phyloP scores from a whole-genome alignment of 202 grass and related monocot species.

The Zoysia matrella region DNA sequence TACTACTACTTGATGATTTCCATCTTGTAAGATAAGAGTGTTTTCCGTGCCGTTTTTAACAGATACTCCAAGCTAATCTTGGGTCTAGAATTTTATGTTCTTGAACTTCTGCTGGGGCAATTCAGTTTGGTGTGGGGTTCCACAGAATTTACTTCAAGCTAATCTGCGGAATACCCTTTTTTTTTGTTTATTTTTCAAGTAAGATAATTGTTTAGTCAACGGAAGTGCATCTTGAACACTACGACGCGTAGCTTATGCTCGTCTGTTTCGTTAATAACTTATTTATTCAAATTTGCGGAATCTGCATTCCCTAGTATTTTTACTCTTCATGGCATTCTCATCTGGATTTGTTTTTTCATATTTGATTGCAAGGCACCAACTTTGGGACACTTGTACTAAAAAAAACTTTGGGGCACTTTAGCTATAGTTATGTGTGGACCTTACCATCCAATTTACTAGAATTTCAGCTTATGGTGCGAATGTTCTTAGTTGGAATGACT shows the following conservation, averaged over 20 bases:
- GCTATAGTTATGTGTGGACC: neutral
- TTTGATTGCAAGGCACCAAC: neutral
- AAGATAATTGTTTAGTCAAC: slow-evolving; percentile 34
- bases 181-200: slow-evolving; percentile 12
- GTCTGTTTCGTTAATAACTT: neutral
- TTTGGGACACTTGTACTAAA: neutral
- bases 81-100: neutral
- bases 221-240: slow-evolving; percentile 13
- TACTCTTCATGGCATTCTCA: neutral
- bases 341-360: neutral
- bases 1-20: neutral
- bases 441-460: neutral
- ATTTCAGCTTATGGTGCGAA: slow-evolving; percentile 10
- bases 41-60: neutral
- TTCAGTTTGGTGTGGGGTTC: neutral
- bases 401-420: neutral
- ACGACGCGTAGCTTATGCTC: slow-evolving; percentile 9
- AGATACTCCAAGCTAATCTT: neutral
- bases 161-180: neutral
- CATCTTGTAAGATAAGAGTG: neutral
- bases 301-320: neutral
- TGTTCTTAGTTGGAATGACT: slow-evolving; percentile 22
- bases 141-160: neutral
- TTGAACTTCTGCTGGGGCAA: neutral
- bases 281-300: neutral